These are phyloP conservation scores for Colletotrichum kahawae DNA, from an alignment of 2,329 filamentous ascomycete genomes.

Conservation along the genomic window DNA sequence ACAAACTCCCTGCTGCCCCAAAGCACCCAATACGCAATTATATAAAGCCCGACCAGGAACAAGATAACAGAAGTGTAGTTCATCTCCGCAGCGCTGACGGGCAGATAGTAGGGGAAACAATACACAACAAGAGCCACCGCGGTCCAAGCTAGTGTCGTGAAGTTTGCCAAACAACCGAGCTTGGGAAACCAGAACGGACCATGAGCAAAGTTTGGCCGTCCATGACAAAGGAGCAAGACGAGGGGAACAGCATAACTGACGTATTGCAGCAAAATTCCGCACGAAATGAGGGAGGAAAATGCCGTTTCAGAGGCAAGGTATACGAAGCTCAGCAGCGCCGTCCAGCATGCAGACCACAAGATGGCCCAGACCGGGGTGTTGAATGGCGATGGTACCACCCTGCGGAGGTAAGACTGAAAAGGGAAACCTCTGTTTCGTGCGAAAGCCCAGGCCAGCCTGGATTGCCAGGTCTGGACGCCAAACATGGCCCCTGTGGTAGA, in stretches of 20 bases:
- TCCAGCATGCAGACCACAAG: slow-evolving; percentile 26
- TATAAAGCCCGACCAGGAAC: slow-evolving; percentile 18
- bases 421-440: slow-evolving; percentile 30
- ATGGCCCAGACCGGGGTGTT: slow-evolving; percentile 30
- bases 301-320: slow-evolving; percentile 31
- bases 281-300: slow-evolving; percentile 30
- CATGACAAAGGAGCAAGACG: slow-evolving; percentile 24
- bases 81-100: slow-evolving; percentile 26
- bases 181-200: slow-evolving; percentile 31
- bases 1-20: neutral
- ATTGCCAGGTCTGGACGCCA: slow-evolving; percentile 33
- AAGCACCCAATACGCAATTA: slow-evolving; percentile 21
- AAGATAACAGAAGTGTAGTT: slow-evolving; percentile 30
- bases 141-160: slow-evolving; percentile 29
- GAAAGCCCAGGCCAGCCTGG: slow-evolving; percentile 32
- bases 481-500: slow-evolving; percentile 27
- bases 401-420: slow-evolving; percentile 26
- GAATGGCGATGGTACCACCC: slow-evolving; percentile 25
- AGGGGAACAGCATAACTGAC: slow-evolving; percentile 33
- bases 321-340: slow-evolving; percentile 29
- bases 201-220: slow-evolving; percentile 28
- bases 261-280: slow-evolving; percentile 29
- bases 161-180: slow-evolving; percentile 27
- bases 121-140: slow-evolving; percentile 29
- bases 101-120: slow-evolving; percentile 29